Evolutionary conservation across 1,284 basidiomycete genomes (phyloP), one percentile per base, ranked within the genome.

Genomic region (Ceratobasidium sp.): DNA sequence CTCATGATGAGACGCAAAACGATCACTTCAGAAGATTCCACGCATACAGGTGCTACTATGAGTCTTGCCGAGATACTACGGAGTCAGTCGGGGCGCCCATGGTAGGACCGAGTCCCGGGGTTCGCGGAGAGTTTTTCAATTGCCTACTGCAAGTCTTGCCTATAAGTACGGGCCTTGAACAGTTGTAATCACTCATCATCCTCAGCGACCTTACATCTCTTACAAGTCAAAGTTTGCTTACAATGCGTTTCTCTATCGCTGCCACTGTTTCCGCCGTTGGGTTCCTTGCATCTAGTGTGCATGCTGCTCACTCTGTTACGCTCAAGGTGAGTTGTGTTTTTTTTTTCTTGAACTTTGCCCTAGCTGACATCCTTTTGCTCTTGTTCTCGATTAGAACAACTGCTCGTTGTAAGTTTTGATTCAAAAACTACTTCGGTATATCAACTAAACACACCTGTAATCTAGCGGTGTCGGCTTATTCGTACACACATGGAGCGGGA

Each of bases 401-500:
- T 69, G 66, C 66, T 44, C 38, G 18, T 69, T 9, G 66, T 58
- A 30, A 57, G 66, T 69, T 16, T 23, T 1, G 30, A n/a, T 32
- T 16, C 23, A n/a, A 11, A 59, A 41, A 43, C 41, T 38, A 43
- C 11, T 59, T 3, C 2, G 32, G 14, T 8, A 16, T 38, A 18
- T 18, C 26, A 3, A 7, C 6, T 43, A 43, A 28, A 55, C 28
- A 28, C 21, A 11, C 52, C 28, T 28, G 11, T 13, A 0, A 21
- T 9, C n/a, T 47, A 57, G 54, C 2, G 66, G 66, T 9, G 66
- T 69, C 1, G 66, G 66, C 8, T 8, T 44, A 2, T 44, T 30
- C 23, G 52, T 69, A n/a, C 44, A 66, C 26, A 73, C 67, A 18
- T 73, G 62, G 50, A 63, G 72, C 8, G 58, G 72, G 18, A 38